Base-by-base conservation (phyloP, 108 stramenopile genomes). In the Parietichytrium sp. region DNA sequence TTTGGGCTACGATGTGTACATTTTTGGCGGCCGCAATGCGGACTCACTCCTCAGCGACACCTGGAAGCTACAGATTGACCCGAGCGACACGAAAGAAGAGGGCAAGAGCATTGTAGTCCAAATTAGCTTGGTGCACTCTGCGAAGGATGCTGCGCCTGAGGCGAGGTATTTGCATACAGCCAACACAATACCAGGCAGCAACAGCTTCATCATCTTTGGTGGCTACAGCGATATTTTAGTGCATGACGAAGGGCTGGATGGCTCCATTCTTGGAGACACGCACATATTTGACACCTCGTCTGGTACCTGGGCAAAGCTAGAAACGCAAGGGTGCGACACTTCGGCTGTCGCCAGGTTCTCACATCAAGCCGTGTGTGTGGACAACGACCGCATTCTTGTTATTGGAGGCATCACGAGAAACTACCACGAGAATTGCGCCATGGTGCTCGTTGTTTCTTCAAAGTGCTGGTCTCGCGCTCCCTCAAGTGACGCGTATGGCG, bases 21-120 rank as follows among this genome's bases (percentile, higher is more conserved):
- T 72, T 27, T 72, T 72, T 72, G 61, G 61, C 13, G 61, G 61
- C 13, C 61, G 61, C 42, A 38, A 72, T 20, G 61, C 61, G 23
- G 33, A 72, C 29, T 45, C 16, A 10, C 38, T 72, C 16, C 16
- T 72, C 6, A 27, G 42, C 20, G 61, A 72, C 20, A 20, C 20
- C n/a, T n/a, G n/a, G n/a, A n/a, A n/a, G n/a, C n/a, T n/a, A n/a
- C n/a, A n/a, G n/a, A n/a, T n/a, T n/a, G n/a, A n/a, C n/a, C n/a
- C n/a, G n/a, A n/a, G n/a, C n/a, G n/a, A n/a, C n/a, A n/a, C n/a
- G n/a, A n/a, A n/a, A n/a, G n/a, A n/a, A n/a, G n/a, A n/a, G n/a
- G n/a, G n/a, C n/a, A n/a, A n/a, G n/a, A n/a, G n/a, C n/a, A n/a
- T n/a, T n/a, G n/a, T n/a, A n/a, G n/a, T n/a, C n/a, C n/a, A n/a